Evolutionary conservation across 2,329 filamentous ascomycete species (phyloP).

Genomic region (Beauveria scarabaeidicola): DNA sequence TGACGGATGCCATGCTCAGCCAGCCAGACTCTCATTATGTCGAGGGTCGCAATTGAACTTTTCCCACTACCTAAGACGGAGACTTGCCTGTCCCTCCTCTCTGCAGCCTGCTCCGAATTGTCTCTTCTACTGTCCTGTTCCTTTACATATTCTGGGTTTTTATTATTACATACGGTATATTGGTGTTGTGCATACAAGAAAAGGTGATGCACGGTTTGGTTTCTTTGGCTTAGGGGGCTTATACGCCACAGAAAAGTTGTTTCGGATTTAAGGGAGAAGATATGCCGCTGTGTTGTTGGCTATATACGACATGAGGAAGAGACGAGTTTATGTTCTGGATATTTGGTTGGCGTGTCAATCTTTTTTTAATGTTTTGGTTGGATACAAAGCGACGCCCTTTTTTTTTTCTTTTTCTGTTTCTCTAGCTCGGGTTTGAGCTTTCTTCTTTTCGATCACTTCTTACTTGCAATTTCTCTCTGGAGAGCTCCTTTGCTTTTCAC

Average conservation of each 20-base stretch:
- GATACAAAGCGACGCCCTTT: neutral
- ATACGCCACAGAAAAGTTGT: neutral
- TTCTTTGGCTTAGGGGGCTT: neutral
- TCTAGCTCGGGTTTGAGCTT: neutral
- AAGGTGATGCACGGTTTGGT: neutral
- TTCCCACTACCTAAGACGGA: conserved; percentile 7
- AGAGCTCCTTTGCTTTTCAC: neutral
- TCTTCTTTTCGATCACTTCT: neutral
- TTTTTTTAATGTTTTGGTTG: conserved; percentile 2
- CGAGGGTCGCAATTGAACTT: conserved; percentile 23
- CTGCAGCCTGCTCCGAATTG: conserved; percentile 13
- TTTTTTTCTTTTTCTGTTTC: conserved; percentile 2
- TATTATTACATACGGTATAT: neutral
- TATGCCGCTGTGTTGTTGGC: neutral
- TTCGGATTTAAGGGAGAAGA: neutral
- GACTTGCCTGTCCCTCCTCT: conserved; percentile 11
- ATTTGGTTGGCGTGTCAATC: neutral
- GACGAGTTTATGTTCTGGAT: neutral
- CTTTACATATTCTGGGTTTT: neutral
- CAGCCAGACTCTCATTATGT: conserved; percentile 23
- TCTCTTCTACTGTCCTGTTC: conserved; percentile 3
- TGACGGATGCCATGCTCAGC: conserved; percentile 25
- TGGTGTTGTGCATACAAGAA: conserved; percentile 1
- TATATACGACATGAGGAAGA: neutral
- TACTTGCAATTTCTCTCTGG: neutral